Evolutionary conservation across 305 asterid genomes (phyloP).

Genomic region (Fraxinus paxiana): DNA sequence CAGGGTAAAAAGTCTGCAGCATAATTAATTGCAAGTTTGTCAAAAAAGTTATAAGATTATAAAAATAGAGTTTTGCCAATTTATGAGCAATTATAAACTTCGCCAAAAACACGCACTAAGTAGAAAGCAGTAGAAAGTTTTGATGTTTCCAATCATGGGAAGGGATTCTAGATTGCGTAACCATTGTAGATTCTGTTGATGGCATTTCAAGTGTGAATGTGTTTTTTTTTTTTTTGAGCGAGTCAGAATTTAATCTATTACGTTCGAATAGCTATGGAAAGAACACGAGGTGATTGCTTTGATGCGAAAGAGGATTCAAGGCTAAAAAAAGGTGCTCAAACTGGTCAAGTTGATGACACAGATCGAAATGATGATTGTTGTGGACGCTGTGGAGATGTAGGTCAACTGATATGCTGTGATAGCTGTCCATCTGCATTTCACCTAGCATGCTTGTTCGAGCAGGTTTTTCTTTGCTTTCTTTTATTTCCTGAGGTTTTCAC

Average conservation of each 20-base stretch:
- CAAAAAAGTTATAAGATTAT: not conserved
- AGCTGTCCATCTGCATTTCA: conserved; percentile 96
- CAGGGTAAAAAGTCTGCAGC: not conserved
- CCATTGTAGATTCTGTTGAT: not conserved
- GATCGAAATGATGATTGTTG: conserved; percentile 97
- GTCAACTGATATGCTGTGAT: conserved; percentile 93
- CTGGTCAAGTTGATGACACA: conserved; percentile 48
- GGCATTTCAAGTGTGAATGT: conserved; percentile 8
- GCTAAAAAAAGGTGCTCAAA: conserved; percentile 48
- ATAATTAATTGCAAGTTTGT: not conserved
- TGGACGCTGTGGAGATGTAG: conserved; percentile 94
- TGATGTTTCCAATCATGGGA: not conserved
- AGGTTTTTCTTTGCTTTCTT: conserved; percentile 48
- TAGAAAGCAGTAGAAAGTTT: not conserved
- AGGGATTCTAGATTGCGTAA: not conserved
- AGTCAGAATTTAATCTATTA: conserved; percentile 26
- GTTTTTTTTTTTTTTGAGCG: conserved; percentile 23
- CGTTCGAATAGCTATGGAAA: conserved; percentile 16
- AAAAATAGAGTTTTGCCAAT: not conserved
- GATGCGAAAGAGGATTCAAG: conserved; percentile 50
- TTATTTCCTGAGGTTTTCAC: not conserved
- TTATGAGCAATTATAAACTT: not conserved
- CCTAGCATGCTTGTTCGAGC: conserved; percentile 75
- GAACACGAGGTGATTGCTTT: conserved; percentile 40
- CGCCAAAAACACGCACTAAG: not conserved